Base-by-base conservation (phyloP, 2,329 filamentous ascomycete species). In the Cladosporium sp. region DNA sequence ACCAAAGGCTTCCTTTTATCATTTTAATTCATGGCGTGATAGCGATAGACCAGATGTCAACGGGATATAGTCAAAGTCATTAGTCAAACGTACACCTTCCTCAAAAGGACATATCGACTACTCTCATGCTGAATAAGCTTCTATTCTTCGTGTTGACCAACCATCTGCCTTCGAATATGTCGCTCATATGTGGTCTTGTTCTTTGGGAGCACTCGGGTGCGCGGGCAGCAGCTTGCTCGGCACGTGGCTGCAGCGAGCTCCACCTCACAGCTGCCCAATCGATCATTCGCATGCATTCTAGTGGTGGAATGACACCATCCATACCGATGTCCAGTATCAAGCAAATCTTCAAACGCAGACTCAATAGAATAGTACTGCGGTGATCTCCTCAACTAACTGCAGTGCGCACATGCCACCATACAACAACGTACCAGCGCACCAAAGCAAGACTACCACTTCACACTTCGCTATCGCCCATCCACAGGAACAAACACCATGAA, bases 221-320 rank as follows among this genome's bases (percentile, higher is more conserved):
- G 51, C 51, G 51, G 51, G 51, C 51, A 54, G 16, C 51, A 54
- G 16, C 51, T 30, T 21, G 28, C 51, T 30, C 51, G 26, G 51
- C 51, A 54, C 51, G 51, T 54, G 51, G 48, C 51, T 21, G 26
- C 51, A 23, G n/a, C n/a, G 21, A 54, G 51, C 51, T 54, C 26
- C 18, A 53, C 49, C 25, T 46, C 39, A 46, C 39, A 11, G 39
- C 39, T 46, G 39, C 39, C 39, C 39, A 46, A 46, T 46, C 39
- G 39, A 46, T 46, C 39, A 13, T 46, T 46, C 39, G 39, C 39
- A 46, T 46, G n/a, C 39, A 46, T n/a, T 46, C 39, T 46, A 5
- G 39, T 46, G 21, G 39, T 21, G n/a, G 39, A 46, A 46, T 46
- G 51, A 32, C 51, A 54, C 18, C 26, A 54, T 32, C 18, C 30